Evolutionary conservation across 1,284 basidiomycete species (phyloP).

Genomic region (Melampsora allii-populina): DNA sequence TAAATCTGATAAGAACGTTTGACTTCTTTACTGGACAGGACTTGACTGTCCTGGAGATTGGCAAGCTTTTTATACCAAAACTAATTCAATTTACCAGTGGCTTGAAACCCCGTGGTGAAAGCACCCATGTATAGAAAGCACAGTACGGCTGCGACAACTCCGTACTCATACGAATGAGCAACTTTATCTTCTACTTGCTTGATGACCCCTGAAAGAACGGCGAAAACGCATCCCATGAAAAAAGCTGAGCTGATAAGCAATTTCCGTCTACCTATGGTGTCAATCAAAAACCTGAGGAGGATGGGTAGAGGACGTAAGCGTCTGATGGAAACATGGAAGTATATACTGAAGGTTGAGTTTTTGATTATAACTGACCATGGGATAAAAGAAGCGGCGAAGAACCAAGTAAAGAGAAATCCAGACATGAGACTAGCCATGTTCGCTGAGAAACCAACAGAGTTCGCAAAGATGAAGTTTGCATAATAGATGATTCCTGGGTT

Average conservation of each 20-base stretch:
- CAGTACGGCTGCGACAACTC: slow-evolving; percentile 48
- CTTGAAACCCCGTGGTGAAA: slow-evolving; percentile 52
- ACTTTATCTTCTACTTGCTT: slow-evolving; percentile 48
- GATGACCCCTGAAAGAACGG: slow-evolving; percentile 50
- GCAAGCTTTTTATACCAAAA: not conserved
- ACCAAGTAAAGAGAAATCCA: slow-evolving; percentile 51
- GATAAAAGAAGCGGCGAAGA: slow-evolving; percentile 46
- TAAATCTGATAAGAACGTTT: too few species aligned
- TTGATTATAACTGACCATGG: slow-evolving; percentile 19
- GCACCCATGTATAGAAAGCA: slow-evolving; percentile 51
- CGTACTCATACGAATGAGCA: slow-evolving; percentile 45
- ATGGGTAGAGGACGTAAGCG: slow-evolving; percentile 40
- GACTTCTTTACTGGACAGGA: not conserved
- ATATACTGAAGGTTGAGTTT: not conserved
- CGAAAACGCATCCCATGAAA: slow-evolving; percentile 51
- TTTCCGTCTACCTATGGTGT: slow-evolving; percentile 50
- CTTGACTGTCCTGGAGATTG: not conserved
- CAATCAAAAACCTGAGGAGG: slow-evolving; percentile 52
- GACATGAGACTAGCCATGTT: slow-evolving; percentile 48
- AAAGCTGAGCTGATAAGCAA: slow-evolving; percentile 50
- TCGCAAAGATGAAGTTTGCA: slow-evolving; percentile 47
- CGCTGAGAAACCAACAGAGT: slow-evolving; percentile 35
- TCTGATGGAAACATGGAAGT: too few species aligned
- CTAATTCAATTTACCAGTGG: slow-evolving; percentile 36
- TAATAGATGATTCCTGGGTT: slow-evolving; percentile 48